Conservation (phyloP, 2,329 filamentous ascomycete species). For the Fusarium albosuccineum region DNA sequence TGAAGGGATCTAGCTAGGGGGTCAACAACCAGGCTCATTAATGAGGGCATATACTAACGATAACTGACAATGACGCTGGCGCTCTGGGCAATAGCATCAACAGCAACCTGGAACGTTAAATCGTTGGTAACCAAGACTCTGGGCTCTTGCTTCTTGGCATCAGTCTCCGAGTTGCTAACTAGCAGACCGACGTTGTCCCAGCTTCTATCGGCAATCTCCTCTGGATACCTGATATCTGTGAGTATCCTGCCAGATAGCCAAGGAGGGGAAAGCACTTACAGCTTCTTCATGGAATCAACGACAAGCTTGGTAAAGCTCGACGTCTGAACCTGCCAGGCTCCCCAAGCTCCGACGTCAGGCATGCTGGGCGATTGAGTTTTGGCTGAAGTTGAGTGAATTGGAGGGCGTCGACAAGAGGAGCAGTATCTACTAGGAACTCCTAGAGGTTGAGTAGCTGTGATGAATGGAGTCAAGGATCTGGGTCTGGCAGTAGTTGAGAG, state of each 20-base stretch:
- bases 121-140: slow-evolving; percentile 80
- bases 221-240: slow-evolving; percentile 77
- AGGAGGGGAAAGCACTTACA: slow-evolving; percentile 62
- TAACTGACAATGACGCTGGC: slow-evolving; percentile 90
- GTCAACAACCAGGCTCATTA: background rate
- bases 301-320: slow-evolving; percentile 68
- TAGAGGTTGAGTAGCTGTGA: background rate
- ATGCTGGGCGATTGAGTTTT: slow-evolving; percentile 36
- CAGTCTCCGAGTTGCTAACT: slow-evolving; percentile 57
- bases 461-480: background rate
- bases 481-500: background rate
- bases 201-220: slow-evolving; percentile 86
- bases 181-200: slow-evolving; percentile 98
- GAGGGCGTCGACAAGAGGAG: slow-evolving; percentile 34
- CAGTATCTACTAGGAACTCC: slow-evolving; percentile 16
- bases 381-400: background rate
- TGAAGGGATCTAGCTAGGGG: slow-evolving; percentile 82
- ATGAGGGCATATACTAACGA: slow-evolving; percentile 65
- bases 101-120: slow-evolving; percentile 87
- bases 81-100: slow-evolving; percentile 84
- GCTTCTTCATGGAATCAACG: slow-evolving; percentile 80
- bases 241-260: background rate
- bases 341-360: slow-evolving; percentile 51
- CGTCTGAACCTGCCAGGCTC: slow-evolving; percentile 56
- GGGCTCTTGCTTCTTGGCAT: slow-evolving; percentile 47